A percentile compares a stretch with the other conserved stretches of the same genome.
Conservation (phyloP, 2,329 filamentous ascomycete species). For the Alternaria alternata region DNA sequence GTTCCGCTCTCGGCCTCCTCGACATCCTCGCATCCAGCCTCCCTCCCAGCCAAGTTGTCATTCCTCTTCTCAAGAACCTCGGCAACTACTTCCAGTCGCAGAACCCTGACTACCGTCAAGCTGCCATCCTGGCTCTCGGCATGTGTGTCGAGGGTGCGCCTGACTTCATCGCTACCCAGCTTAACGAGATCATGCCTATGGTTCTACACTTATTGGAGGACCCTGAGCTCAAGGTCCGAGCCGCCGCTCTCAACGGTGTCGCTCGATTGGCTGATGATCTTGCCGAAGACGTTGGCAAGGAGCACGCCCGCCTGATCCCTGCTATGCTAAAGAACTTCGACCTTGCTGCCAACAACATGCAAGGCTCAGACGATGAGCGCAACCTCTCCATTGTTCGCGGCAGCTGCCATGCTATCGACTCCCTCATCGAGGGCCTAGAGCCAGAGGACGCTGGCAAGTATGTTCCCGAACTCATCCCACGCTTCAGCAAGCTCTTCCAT, state of each 20-base stretch:
- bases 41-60: constrained; percentile 91
- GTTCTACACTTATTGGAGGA: constrained; percentile 86
- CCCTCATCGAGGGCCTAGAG: constrained; percentile 86
- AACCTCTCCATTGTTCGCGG: constrained; percentile 87
- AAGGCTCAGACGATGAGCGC: constrained; percentile 72
- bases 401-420: constrained; percentile 88
- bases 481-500: constrained; percentile 82
- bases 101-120: constrained; percentile 82
- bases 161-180: constrained; percentile 95
- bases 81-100: constrained; percentile 78
- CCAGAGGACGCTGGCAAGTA: constrained; percentile 82
- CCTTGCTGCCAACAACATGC: constrained; percentile 72
- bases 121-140: constrained; percentile 88
- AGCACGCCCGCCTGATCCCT: constrained; percentile 85
- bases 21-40: constrained; percentile 88
- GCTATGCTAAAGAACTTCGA: constrained; percentile 89
- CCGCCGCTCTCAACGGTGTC: constrained; percentile 85
- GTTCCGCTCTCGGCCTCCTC: constrained; percentile 84
- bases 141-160: constrained; percentile 96
- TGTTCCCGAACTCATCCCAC: constrained; percentile 80
- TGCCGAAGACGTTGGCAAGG: constrained; percentile 84
- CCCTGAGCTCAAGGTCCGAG: constrained; percentile 81
- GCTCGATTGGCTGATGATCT: constrained; percentile 93
- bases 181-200: constrained; percentile 83
- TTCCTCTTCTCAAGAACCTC: constrained; percentile 87